These are phyloP conservation scores for Cordyceps farinosa DNA, from an alignment of 2,329 filamentous ascomycete species.

Conservation along the genomic window DNA sequence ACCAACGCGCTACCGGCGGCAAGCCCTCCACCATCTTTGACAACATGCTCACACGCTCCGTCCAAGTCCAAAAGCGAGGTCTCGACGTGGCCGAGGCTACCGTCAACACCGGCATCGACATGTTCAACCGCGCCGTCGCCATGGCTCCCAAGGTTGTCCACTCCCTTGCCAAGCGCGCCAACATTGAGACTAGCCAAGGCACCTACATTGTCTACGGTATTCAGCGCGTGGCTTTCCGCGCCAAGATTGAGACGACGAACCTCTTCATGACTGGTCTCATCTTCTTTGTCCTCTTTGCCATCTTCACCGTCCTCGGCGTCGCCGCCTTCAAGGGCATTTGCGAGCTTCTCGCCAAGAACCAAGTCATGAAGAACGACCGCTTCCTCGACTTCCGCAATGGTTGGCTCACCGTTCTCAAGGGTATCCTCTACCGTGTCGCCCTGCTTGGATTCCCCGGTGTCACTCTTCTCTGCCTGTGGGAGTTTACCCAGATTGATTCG, in stretches of 20 bases:
- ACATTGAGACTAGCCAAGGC: slow-evolving; percentile 51
- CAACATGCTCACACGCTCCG: slow-evolving; percentile 68
- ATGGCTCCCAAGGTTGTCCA: slow-evolving; percentile 39
- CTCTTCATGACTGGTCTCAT: slow-evolving; percentile 88
- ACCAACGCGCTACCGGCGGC: slow-evolving; percentile 88
- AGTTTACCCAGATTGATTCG: slow-evolving; percentile 83
- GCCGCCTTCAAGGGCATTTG: slow-evolving; percentile 76
- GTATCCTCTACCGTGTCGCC: slow-evolving; percentile 86
- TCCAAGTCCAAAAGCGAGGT: slow-evolving; percentile 69
- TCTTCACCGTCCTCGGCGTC: slow-evolving; percentile 70
- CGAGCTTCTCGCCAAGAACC: slow-evolving; percentile 70
- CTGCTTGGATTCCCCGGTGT: slow-evolving; percentile 92
- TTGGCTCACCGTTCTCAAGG: slow-evolving; percentile 89
- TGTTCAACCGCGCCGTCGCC: slow-evolving; percentile 54
- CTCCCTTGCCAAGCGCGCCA: slow-evolving; percentile 50
- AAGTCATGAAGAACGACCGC: slow-evolving; percentile 78
- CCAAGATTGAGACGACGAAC: slow-evolving; percentile 83
- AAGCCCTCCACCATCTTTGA: slow-evolving; percentile 79
- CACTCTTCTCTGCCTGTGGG: slow-evolving; percentile 87
- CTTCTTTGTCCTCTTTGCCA: slow-evolving; percentile 83
- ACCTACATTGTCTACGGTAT: slow-evolving; percentile 72
- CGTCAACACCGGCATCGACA: slow-evolving; percentile 35
- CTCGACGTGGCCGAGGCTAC: slow-evolving; percentile 23
- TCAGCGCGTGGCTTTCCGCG: slow-evolving; percentile 82
- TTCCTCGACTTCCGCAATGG: slow-evolving; percentile 93